phyloP scores from a whole-genome alignment of 441 rosid species.

The Populus hybrid region DNA sequence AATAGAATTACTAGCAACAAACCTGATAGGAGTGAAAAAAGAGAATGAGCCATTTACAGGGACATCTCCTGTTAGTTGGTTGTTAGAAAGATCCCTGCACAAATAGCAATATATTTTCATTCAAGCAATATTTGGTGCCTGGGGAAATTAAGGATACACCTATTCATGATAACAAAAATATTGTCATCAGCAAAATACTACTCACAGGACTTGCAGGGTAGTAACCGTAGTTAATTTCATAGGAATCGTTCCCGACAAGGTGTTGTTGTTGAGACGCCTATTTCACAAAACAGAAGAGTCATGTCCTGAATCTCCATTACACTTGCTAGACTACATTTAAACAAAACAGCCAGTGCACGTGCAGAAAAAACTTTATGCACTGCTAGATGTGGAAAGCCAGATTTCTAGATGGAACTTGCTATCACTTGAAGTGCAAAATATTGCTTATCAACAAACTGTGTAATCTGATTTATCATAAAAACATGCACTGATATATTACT shows the following conservation, averaged over 20 bases:
- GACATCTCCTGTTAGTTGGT: constrained; percentile 52
- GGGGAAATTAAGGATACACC: neutral
- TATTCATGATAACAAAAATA: constrained; percentile 1
- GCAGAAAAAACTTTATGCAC: neutral
- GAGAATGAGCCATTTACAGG: constrained; percentile 87
- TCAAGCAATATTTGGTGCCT: constrained; percentile 5
- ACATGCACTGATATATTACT: too few relatives aligned
- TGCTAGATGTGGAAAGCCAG: neutral
- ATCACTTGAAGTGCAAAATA: neutral
- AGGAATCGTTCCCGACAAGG: constrained; percentile 65
- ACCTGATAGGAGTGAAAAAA: constrained; percentile 79
- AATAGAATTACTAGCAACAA: constrained; percentile 15
- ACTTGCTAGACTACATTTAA: neutral
- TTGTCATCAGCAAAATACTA: constrained; percentile 20
- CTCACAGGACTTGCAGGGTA: constrained; percentile 93
- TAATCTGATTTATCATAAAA: neutral
- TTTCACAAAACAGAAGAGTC: constrained; percentile 24
- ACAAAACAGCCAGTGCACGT: neutral
- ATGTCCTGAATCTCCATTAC: constrained; percentile 3
- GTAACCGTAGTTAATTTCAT: constrained; percentile 41
- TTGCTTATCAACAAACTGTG: neutral
- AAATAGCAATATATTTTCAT: constrained; percentile 14
- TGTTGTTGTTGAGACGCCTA: constrained; percentile 93
- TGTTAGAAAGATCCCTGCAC: constrained; percentile 85
- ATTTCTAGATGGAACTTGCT: neutral